Evolutionary conservation across 495 filamentous ascomycete species (phyloP).

Genomic region (Melanomma pulvis-pyrius): DNA sequence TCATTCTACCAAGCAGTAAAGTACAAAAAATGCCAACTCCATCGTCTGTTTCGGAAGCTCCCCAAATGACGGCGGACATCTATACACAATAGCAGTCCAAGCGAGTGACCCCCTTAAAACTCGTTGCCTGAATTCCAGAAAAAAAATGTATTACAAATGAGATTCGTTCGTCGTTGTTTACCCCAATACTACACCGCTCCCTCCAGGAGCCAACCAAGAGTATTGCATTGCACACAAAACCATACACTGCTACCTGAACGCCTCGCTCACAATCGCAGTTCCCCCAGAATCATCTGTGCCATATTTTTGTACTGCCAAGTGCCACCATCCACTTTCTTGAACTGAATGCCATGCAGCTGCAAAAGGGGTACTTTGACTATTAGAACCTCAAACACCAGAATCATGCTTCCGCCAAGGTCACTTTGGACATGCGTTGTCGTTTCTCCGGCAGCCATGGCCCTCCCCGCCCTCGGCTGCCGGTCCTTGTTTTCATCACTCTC

Average conservation of each 20-base stretch:
- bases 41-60: not conserved
- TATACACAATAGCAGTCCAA: not conserved
- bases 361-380: slow-evolving; percentile 97
- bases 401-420: slow-evolving; percentile 76
- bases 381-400: slow-evolving; percentile 90
- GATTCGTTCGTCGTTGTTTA: slow-evolving; percentile 30
- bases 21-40: slow-evolving; percentile 6
- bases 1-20: slow-evolving; percentile 2
- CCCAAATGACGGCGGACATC: not conserved
- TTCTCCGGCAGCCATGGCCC: slow-evolving; percentile 63
- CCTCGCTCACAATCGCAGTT: slow-evolving; percentile 70
- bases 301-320: slow-evolving; percentile 99
- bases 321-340: slow-evolving; percentile 93
- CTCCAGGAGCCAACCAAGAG: not conserved
- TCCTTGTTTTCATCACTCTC: slow-evolving; percentile 60
- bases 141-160: slow-evolving; percentile 34
- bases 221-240: too few species aligned
- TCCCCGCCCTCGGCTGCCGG: slow-evolving; percentile 40
- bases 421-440: slow-evolving; percentile 85
- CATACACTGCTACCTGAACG: not conserved
- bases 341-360: slow-evolving; percentile 92
- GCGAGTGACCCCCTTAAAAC: not conserved
- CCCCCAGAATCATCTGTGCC: slow-evolving; percentile 91
- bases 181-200: not conserved
- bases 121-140: not conserved